Conservation (phyloP, 768 basidiomycete genomes). For the Tephrocybe sp. region DNA sequence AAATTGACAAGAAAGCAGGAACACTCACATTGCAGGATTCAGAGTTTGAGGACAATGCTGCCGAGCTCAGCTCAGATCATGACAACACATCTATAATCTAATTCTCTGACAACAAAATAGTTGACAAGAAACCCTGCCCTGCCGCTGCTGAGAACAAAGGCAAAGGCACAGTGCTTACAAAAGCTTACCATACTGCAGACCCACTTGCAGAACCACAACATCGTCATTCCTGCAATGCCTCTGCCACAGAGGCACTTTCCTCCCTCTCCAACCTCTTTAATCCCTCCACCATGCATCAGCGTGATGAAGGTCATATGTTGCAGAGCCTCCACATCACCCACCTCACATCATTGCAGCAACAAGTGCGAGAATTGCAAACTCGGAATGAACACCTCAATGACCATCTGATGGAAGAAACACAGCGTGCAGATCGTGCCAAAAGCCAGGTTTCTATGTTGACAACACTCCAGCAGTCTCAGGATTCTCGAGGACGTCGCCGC, state of each 20-base stretch:
- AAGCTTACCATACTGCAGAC: slow-evolving; percentile 1
- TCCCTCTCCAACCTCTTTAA: slow-evolving; percentile 9
- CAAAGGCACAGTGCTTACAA: slow-evolving; percentile 1
- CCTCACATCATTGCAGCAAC: slow-evolving; percentile 2
- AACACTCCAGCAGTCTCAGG: slow-evolving; percentile 4
- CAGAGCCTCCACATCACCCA: slow-evolving; percentile 9
- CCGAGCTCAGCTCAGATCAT: neutral
- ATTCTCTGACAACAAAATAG: neutral
- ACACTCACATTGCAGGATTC: slow-evolving; percentile 3
- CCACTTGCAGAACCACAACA: neutral
- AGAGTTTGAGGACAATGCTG: neutral
- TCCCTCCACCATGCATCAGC: neutral
- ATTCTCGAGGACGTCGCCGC: neutral
- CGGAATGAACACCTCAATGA: neutral
- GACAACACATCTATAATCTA: neutral
- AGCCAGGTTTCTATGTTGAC: slow-evolving; percentile 4
- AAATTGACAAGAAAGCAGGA: slow-evolving; percentile 1
- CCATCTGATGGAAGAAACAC: neutral
- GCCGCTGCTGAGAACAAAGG: neutral
- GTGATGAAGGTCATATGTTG: slow-evolving; percentile 7
- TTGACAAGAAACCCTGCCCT: neutral
- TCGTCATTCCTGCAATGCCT: neutral
- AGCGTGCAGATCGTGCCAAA: slow-evolving; percentile 15
- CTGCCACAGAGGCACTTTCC: slow-evolving; percentile 5
- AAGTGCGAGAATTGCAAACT: slow-evolving; percentile 6